These are phyloP conservation scores for Flaveria robusta DNA, from an alignment of 129 eudicot species.

Conservation along the genomic window DNA sequence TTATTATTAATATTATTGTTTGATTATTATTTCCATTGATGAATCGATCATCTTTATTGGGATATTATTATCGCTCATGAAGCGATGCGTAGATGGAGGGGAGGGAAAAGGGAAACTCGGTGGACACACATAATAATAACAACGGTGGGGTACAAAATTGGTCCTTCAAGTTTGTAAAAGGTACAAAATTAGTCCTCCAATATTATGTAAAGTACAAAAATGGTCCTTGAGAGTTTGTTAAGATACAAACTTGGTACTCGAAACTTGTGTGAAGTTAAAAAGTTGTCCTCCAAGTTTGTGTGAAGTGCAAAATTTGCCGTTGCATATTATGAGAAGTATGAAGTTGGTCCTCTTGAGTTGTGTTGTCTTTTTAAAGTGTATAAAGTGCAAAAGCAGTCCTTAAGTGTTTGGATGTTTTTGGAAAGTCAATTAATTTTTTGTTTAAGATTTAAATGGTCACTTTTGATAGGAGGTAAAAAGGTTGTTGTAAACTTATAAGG, in stretches of 20 bases:
- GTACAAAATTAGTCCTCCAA: background rate
- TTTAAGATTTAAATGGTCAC: no score
- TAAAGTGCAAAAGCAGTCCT: background rate
- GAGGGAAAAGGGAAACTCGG: conserved; percentile 28
- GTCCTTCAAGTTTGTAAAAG: background rate
- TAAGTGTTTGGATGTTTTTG: no score
- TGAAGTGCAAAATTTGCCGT: background rate
- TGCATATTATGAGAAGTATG: no score
- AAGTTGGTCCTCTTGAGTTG: no score
- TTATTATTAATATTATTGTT: background rate
- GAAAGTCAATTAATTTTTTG: no score
- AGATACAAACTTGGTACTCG: background rate
- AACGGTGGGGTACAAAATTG: background rate
- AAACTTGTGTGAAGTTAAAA: no score
- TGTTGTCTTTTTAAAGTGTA: no score
- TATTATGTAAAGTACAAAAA: background rate
- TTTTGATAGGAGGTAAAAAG: no score
- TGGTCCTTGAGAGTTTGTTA: background rate
- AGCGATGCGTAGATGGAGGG: conserved; percentile 33
- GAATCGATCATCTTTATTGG: conserved; percentile 23
- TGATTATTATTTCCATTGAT: conserved; percentile 12
- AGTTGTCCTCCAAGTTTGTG: background rate
- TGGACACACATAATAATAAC: conserved; percentile 18
- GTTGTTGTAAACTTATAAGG: no score
- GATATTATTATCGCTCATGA: background rate